Percentiles rank a stretch among this genome's conserved stretches.
These are phyloP conservation scores for Podospora pseudocomata DNA, from an alignment of 495 filamentous ascomycete genomes.

Conservation along the genomic window DNA sequence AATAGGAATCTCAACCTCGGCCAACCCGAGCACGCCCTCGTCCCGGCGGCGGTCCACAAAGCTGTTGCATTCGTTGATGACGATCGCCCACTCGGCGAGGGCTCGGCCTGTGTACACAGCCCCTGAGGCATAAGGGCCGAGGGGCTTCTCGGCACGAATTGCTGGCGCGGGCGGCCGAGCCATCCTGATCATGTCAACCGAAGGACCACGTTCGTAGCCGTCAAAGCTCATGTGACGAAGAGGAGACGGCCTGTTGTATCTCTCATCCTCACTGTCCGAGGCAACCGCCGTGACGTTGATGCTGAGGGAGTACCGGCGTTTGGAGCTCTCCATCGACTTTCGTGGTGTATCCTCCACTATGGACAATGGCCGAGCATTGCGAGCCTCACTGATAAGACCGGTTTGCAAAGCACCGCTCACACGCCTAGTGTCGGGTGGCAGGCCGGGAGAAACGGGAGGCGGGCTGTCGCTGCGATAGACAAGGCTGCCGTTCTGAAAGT, in stretches of 20 bases:
- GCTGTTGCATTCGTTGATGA: conserved; percentile 84
- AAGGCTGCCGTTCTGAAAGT: conserved; percentile 2
- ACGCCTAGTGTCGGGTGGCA: conserved; percentile 42
- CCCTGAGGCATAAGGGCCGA: conserved; percentile 35
- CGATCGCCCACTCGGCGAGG: conserved; percentile 83
- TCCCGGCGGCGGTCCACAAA: conserved; percentile 84
- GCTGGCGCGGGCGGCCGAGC: conserved; percentile 15
- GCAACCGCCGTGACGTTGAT: conserved; percentile 18
- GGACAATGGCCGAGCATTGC: conserved; percentile 38
- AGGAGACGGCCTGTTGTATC: conserved; percentile 10
- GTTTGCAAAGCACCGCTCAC: conserved; percentile 43
- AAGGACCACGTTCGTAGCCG: conserved; percentile 17
- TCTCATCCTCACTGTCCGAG: conserved; percentile 11
- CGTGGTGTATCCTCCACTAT: conserved; percentile 15
- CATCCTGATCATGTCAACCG: conserved; percentile 15
- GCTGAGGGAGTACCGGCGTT: conserved; percentile 22
- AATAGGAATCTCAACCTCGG: conserved; percentile 79
- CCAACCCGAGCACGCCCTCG: conserved; percentile 75
- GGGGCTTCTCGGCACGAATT: conserved; percentile 37
- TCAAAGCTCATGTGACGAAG: conserved; percentile 13
- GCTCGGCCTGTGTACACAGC: conserved; percentile 80
- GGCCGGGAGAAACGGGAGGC: conserved; percentile 35
- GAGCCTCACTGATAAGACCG: conserved; percentile 44
- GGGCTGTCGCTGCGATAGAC: conserved; percentile 35
- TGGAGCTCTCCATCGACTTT: conserved; percentile 13